Conservation (phyloP, 2,329 filamentous ascomycete genomes). For the Colletotrichum shisoi region DNA sequence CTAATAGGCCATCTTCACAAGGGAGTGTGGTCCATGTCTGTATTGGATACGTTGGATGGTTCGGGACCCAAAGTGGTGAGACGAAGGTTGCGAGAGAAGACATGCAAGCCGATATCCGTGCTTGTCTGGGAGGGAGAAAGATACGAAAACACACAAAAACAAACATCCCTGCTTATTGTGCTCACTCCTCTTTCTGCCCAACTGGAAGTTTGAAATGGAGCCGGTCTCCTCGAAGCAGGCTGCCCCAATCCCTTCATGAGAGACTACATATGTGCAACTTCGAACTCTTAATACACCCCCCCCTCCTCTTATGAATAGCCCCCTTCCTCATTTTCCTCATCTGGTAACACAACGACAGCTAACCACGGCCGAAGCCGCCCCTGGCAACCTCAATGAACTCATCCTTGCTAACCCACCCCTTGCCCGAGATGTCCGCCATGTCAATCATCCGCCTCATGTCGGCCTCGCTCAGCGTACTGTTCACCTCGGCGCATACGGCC, state of each 20-base stretch:
- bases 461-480: constrained; percentile 83
- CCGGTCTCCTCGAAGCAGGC: not conserved
- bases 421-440: constrained; percentile 94
- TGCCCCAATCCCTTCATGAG: not conserved
- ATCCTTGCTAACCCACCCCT: constrained; percentile 76
- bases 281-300: not conserved
- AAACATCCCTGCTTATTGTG: not conserved
- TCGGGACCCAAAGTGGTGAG: not conserved
- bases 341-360: no score
- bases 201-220: not conserved
- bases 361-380: constrained; percentile 34
- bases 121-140: not conserved
- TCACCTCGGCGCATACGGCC: constrained; percentile 86
- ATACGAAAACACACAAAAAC: not conserved
- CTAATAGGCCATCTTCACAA: not conserved
- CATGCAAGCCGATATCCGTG: no score
- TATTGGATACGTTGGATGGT: not conserved
- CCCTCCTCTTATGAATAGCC: not conserved
- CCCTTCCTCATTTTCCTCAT: not conserved
- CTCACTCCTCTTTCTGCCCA: not conserved
- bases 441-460: constrained; percentile 97
- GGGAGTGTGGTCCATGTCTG: not conserved
- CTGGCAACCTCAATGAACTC: constrained; percentile 69
- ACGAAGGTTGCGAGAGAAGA: no score
- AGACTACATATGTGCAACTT: not conserved